Base-by-base conservation (phyloP, 306 rosid species). In the Benincasa hispida region DNA sequence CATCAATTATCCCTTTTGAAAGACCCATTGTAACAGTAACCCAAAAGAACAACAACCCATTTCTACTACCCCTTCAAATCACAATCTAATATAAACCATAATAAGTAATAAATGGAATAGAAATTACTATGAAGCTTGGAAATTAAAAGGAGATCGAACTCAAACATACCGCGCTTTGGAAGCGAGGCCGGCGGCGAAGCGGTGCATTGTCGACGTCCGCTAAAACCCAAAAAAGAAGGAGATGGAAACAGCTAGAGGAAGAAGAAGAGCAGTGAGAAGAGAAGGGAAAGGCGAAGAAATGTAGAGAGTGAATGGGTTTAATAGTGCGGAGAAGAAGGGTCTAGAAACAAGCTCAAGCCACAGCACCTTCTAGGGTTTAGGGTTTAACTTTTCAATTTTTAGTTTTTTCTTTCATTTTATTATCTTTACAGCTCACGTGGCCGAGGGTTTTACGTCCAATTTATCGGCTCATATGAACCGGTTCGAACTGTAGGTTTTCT, bases 181-280 rank as follows among this genome's bases (percentile, higher is more conserved):
- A 70, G 97, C 96, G 58, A 94, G 82, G 82, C 87, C 86, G 45
- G 95, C 62, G 37, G 96, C 97, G 72, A 88, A 83, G n/a, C 97
- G 99, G 74, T 90, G 88, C 97, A 94, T 94, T 32, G 85, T 54
- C 9, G 27, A 17, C 15, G 59, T 72, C 11, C 19, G 61, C 76
- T 72, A 53, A 58, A 32, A 55, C 51, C 67, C 78, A 35, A 57
- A 37, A 12, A 5, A 3, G 78, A 2, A 32, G 42, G 32, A 74
- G 12, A 65, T 34, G 30, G 59, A 47, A 27, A 47, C 21, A 76
- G 45, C 41, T 24, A 22, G 72, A 28, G 17, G 59, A 54, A 13
- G 72, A 19, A 18, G 62, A 50, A 19, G 32, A 53, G 12, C 10
- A 45, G 17, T 8, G 2, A 28, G 35, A 39, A 17, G 24, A 19